Evolutionary conservation across 257 asterid species (phyloP).

Genomic region (Handroanthus guayacan): DNA sequence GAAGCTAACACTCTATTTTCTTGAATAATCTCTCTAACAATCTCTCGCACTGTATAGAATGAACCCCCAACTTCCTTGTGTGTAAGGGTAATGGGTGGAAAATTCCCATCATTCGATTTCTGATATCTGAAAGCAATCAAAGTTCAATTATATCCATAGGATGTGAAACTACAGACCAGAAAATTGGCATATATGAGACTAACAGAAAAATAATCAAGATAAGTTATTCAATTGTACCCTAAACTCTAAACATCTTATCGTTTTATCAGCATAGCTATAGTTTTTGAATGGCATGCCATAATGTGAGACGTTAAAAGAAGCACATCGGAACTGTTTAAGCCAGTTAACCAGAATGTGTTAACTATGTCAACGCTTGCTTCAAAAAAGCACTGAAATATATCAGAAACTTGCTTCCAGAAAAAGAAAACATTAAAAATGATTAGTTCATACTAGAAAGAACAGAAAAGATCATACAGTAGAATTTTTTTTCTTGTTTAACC

Average conservation of each 20-base stretch:
- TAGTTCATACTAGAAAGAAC: neutral
- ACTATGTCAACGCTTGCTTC: neutral
- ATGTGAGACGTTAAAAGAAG: neutral
- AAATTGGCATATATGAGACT: slow-evolving; percentile 13
- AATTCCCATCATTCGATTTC: slow-evolving; percentile 64
- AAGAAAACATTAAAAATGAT: neutral
- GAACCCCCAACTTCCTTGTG: slow-evolving; percentile 98
- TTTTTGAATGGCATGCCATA: neutral
- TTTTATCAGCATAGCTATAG: neutral
- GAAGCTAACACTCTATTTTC: slow-evolving; percentile 91
- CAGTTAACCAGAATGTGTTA: neutral
- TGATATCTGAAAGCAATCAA: slow-evolving; percentile 66
- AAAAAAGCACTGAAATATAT: neutral
- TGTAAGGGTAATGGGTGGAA: slow-evolving; percentile 85
- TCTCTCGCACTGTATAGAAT: slow-evolving; percentile 85
- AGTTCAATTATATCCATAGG: neutral
- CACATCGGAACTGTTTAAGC: neutral
- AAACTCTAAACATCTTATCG: neutral
- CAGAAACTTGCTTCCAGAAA: neutral
- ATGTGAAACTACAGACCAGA: slow-evolving; percentile 19
- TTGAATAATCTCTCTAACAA: slow-evolving; percentile 88
- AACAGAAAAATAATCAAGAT: neutral
- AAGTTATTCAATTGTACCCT: neutral
- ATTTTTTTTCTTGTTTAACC: neutral
- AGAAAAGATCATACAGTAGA: slow-evolving; percentile 10